phyloP scores from a whole-genome alignment of 257 asterid genomes.

The Plantago elongata region DNA sequence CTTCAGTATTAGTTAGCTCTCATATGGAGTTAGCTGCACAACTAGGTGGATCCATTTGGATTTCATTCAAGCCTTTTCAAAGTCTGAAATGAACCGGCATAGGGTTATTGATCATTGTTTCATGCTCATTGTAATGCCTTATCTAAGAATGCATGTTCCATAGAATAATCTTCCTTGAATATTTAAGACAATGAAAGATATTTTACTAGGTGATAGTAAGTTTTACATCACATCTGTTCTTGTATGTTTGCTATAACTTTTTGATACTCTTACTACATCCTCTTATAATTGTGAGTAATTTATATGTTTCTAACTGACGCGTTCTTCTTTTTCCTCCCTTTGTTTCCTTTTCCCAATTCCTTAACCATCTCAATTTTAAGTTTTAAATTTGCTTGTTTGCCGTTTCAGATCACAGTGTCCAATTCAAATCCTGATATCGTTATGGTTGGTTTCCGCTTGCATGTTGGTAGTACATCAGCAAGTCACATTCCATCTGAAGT shows the following conservation, averaged over 20 bases:
- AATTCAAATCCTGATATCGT: conserved; percentile 96
- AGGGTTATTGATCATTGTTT: conserved; percentile 4
- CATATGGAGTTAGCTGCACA: too few relatives aligned
- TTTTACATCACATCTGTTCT: not conserved
- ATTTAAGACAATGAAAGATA: not conserved
- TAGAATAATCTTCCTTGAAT: not conserved
- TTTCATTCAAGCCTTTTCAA: not conserved
- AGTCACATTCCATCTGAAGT: conserved; percentile 91
- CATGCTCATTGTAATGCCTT: not conserved
- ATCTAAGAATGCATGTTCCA: not conserved
- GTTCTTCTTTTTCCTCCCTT: too few relatives aligned
- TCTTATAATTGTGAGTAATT: not conserved
- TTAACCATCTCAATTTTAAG: conserved; percentile 17
- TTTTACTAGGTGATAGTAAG: not conserved
- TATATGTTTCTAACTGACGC: too few relatives aligned
- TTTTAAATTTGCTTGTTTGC: conserved; percentile 17
- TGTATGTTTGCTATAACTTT: conserved; percentile 3
- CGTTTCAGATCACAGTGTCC: conserved; percentile 66
- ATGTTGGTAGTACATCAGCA: conserved; percentile 86
- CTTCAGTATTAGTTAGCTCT: not conserved
- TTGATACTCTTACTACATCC: conserved; percentile 1
- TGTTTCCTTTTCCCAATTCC: not conserved
- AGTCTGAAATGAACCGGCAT: not conserved
- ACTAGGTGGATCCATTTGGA: too few relatives aligned
- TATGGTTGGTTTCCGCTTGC: conserved; percentile 95